Conservation (phyloP, 257 asterid species). For the Scutellaria minor region DNA sequence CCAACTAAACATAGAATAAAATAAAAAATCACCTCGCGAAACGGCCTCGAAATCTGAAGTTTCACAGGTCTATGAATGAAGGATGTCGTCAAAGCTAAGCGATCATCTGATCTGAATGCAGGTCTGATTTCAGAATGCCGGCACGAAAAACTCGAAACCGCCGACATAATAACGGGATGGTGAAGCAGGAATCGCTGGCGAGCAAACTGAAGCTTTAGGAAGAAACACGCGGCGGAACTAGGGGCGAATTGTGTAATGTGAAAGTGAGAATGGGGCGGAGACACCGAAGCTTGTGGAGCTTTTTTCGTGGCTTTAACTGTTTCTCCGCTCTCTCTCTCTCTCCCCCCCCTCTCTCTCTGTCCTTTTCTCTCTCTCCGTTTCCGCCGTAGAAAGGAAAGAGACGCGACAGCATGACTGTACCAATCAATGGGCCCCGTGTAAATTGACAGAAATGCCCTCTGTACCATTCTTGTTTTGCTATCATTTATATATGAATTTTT, state of each 20-base stretch:
- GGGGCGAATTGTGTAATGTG: slow-evolving; percentile 25
- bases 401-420: slow-evolving; percentile 11
- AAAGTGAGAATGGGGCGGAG: slow-evolving; percentile 42
- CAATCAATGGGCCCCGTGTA: not conserved
- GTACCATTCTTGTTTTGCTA: not conserved
- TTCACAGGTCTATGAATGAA: slow-evolving; percentile 30
- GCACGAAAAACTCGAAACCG: slow-evolving; percentile 49
- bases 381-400: slow-evolving; percentile 40
- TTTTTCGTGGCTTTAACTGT: slow-evolving; percentile 36
- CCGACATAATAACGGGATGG: slow-evolving; percentile 47
- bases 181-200: slow-evolving; percentile 15
- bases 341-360: not conserved
- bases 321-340: not conserved
- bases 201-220: not conserved
- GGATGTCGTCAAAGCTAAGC: slow-evolving; percentile 31
- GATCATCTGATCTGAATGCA: slow-evolving; percentile 43
- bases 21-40: slow-evolving; percentile 39
- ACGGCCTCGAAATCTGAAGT: slow-evolving; percentile 33
- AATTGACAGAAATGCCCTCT: slow-evolving; percentile 38
- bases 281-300: slow-evolving; percentile 36
- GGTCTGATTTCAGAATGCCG: slow-evolving; percentile 52
- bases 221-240: slow-evolving; percentile 23
- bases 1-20: slow-evolving; percentile 1
- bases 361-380: slow-evolving; percentile 33
- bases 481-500: too few relatives aligned